Evolutionary conservation across 2,329 filamentous ascomycete species (phyloP), one percentile per base, ranked within the genome.

Genomic region (Sphaerulina musiva): DNA sequence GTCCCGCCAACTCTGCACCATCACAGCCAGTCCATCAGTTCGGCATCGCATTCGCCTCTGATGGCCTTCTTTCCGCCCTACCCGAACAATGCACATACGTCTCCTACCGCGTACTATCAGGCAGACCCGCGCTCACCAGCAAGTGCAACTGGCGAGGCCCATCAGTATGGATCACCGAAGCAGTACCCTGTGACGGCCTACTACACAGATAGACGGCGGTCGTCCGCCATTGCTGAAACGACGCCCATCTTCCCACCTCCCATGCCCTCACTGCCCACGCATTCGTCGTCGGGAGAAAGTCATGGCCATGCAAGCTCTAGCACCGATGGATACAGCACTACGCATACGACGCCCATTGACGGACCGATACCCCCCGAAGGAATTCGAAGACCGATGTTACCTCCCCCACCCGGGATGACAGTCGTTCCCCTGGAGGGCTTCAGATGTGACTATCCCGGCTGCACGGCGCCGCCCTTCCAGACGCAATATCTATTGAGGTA

Each of bases 401-500:
- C 63, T 20, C 72, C 63, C 56, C 71, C 55, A 65, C 67, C 57
- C 62, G 72, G 43, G 62, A 74, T 59, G 70, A 66, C 23, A 31
- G 53, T 61, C 17, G 56, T 63, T 47, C 55, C 62, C 14, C 51
- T 43, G 7, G 80, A 77, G 17, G 71, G 71, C 3, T 87, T 80
- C 65, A 72, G 79, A 44, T 91, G 86, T 68, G 71, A 63, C 73
- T 73, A 78, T 66, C 72, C 76, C 6, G 85, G 84, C 7, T 93
- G 88, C 68, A 86, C 69, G 38, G 87, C 87, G 1, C 71, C 77
- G 31, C 83, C 88, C 0, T 93, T 93, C 62, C 85, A 89, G 64
- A 93, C 88, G 0, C 82, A 84, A 59, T 85, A 85, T 71, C 76
- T 92, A 8, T 74, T 92, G 20, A 92, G 89, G 80, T 83, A 17